These are phyloP conservation scores for Colletotrichum cuscutae DNA, from an alignment of 2,329 filamentous ascomycete genomes.

Conservation along the genomic window DNA sequence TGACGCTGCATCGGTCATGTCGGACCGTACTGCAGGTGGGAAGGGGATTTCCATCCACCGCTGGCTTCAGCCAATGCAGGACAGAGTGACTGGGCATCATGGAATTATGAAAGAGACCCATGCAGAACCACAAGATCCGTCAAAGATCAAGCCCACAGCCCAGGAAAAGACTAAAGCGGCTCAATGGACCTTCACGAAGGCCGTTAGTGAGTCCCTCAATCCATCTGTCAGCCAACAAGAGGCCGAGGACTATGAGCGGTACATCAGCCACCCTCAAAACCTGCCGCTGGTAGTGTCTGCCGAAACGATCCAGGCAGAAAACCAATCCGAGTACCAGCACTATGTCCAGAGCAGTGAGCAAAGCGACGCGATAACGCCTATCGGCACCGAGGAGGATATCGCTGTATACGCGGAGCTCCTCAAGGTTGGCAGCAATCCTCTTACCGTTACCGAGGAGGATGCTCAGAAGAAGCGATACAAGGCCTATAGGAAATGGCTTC, in stretches of 20 bases:
- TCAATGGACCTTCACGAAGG: slow-evolving; percentile 89
- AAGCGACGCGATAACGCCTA: slow-evolving; percentile 61
- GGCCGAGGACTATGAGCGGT: slow-evolving; percentile 86
- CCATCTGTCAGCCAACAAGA: slow-evolving; percentile 83
- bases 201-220: slow-evolving; percentile 86
- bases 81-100: slow-evolving; percentile 43
- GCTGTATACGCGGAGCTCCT: slow-evolving; percentile 82
- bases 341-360: slow-evolving; percentile 79
- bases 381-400: slow-evolving; percentile 70
- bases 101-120: slow-evolving; percentile 68
- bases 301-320: slow-evolving; percentile 66
- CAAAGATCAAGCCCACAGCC: slow-evolving; percentile 64
- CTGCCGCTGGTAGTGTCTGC: slow-evolving; percentile 84
- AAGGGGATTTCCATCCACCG: slow-evolving; percentile 66
- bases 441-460: slow-evolving; percentile 91
- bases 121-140: slow-evolving; percentile 36
- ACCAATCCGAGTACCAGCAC: slow-evolving; percentile 78
- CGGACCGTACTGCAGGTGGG: slow-evolving; percentile 24
- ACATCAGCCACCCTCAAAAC: slow-evolving; percentile 88
- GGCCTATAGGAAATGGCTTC: slow-evolving; percentile 93
- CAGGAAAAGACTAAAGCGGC: slow-evolving; percentile 84
- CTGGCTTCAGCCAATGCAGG: slow-evolving; percentile 64
- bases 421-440: slow-evolving; percentile 79
- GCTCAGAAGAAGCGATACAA: slow-evolving; percentile 94
- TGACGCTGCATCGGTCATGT: slow-evolving; percentile 17